Conservation (phyloP, 768 basidiomycete genomes). For the Fomitopsis serialis region DNA sequence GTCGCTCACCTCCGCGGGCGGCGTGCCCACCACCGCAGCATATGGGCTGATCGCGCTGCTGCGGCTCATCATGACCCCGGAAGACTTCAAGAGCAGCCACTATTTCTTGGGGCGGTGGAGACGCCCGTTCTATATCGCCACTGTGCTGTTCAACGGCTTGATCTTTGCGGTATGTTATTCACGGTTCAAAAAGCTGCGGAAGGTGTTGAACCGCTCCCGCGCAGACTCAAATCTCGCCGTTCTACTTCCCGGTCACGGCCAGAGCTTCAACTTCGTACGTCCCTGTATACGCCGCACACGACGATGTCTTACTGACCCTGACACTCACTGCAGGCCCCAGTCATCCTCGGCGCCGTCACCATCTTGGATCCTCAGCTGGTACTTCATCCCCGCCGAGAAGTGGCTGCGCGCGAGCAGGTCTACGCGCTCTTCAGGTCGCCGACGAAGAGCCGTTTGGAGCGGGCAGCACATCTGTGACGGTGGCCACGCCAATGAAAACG, state of each 20-base stretch:
- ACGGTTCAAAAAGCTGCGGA: background rate
- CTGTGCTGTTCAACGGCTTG: constrained; percentile 67
- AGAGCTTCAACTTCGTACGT: constrained; percentile 83
- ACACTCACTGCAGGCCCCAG: constrained; percentile 46
- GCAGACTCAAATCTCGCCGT: constrained; percentile 81
- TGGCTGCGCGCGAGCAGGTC: constrained; percentile 73
- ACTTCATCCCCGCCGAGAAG: constrained; percentile 68
- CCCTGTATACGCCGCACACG: background rate
- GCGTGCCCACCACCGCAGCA: constrained; percentile 81
- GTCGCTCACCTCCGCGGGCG: constrained; percentile 83
- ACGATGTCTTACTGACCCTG: background rate
- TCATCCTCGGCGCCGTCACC: constrained; percentile 76
- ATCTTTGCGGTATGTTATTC: constrained; percentile 58
- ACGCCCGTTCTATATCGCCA: constrained; percentile 62
- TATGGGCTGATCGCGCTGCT: constrained; percentile 80
- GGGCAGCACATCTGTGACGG: background rate
- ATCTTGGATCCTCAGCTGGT: constrained; percentile 78
- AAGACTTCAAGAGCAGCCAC: constrained; percentile 66
- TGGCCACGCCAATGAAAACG: background rate
- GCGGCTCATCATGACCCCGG: constrained; percentile 71
- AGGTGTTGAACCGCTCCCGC: background rate
- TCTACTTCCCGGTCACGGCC: constrained; percentile 74
- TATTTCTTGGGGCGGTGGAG: constrained; percentile 67
- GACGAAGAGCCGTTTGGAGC: constrained; percentile 13
- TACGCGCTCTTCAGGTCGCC: constrained; percentile 39